Evolutionary conservation across 768 basidiomycete species (phyloP), one percentile per base, ranked within the genome.

Genomic region (Leucocoprinus leucothites): DNA sequence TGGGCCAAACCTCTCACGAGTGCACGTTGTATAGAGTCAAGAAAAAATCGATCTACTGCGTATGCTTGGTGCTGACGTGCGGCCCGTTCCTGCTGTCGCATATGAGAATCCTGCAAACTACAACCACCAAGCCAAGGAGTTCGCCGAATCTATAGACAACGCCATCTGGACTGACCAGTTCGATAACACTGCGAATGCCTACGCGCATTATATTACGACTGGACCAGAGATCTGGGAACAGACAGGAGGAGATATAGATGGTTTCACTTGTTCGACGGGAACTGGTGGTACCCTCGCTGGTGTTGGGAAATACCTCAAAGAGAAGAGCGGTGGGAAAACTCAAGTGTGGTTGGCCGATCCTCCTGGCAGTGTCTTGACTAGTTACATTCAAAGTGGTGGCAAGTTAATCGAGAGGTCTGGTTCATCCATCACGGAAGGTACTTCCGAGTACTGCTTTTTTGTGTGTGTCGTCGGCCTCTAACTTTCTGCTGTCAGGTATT

Each of bases 81-180:
- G 91, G 64, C 91, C 97, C 31, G 97, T 99, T 1, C 94, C 97
- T 16, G 95, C 96, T 1, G 97, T 99, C 28, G 86, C 97, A 9
- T 98, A 90, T 67, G 94, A 98, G 64, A 86, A 99, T 70, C 94
- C 95, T 4, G 69, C 78, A 57, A 98, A 99, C 74, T 99, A 98
- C 77, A 99, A 99, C 69, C 97, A 98, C 74, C 94, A 95, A 72
- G 97, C 97, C 24, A 85, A 87, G 44, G 90, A 94, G 60, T 90
- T 86, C 58, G 96, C 97, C 34, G 79, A 81, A 38, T 72, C 74
- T 14, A 68, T 87, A 21, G 73, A 77, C 1, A 97, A 97, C 66
- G 87, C 93, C 9, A 82, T 98, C 54, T 98, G 97, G 96, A 98
- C 93, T 7, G 82, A 99, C 74, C 97, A 99, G 71, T 98, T 99